phyloP scores from a whole-genome alignment of 345 rosid species.

The Bruguiera parviflora region DNA sequence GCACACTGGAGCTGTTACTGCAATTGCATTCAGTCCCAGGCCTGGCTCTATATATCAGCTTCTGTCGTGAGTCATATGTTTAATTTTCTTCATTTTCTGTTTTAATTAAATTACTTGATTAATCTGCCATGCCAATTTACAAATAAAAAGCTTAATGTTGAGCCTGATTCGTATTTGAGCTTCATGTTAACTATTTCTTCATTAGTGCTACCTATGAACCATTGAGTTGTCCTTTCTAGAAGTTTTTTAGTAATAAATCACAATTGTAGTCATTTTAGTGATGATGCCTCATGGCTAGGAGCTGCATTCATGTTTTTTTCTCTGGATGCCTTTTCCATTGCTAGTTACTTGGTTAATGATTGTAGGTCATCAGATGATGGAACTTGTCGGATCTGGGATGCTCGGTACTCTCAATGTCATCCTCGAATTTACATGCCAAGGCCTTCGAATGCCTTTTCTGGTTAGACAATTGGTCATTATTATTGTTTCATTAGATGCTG shows the following conservation, averaged over 20 bases:
- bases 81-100: constrained; percentile 5
- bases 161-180: constrained; percentile 3
- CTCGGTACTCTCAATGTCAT: constrained; percentile 60
- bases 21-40: constrained; percentile 97
- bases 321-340: constrained; percentile 3
- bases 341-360: constrained; percentile 14
- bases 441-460: constrained; percentile 62
- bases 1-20: constrained; percentile 94
- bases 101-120: constrained; percentile 9
- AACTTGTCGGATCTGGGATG: constrained; percentile 98
- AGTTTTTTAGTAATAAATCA: constrained; percentile 1
- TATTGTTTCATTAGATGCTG: constrained; percentile 8
- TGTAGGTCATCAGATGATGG: constrained; percentile 98
- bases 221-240: constrained; percentile 10
- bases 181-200: constrained; percentile 11
- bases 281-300: constrained; percentile 13
- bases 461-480: constrained; percentile 35
- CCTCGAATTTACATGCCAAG: constrained; percentile 83
- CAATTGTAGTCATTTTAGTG: constrained; percentile 9
- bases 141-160: constrained; percentile 1
- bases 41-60: constrained; percentile 84
- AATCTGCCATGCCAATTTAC: constrained; percentile 15
- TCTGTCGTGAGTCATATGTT: constrained; percentile 72
- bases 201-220: background rate
- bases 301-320: background rate